Conservation (phyloP, 1,284 basidiomycete genomes). For the Kwoniella shivajii region DNA sequence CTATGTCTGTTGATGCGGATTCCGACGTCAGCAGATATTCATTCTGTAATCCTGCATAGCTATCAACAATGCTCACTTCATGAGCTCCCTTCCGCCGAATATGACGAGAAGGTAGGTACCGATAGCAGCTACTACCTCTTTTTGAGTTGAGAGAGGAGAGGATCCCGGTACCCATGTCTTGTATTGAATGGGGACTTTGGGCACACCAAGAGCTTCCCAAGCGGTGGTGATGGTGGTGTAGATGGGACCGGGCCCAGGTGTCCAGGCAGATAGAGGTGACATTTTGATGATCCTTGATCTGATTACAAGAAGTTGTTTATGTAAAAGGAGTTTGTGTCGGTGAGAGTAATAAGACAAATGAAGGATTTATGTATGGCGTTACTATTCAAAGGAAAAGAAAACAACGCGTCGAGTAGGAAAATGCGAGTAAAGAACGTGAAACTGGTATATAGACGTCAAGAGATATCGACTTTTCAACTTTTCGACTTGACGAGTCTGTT, state of each 20-base stretch:
- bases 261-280: constrained; percentile 33
- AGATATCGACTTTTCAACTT: no score
- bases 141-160: constrained; percentile 78
- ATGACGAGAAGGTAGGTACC: constrained; percentile 82
- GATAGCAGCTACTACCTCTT: constrained; percentile 70
- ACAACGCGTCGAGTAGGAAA: no score
- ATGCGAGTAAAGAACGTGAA: no score
- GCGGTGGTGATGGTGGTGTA: constrained; percentile 39
- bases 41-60: background rate
- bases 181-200: constrained; percentile 38
- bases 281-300: constrained; percentile 3
- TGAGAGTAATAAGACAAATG: background rate
- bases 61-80: constrained; percentile 63
- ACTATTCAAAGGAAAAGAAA: no score
- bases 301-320: background rate
- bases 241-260: constrained; percentile 41
- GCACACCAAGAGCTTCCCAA: constrained; percentile 36
- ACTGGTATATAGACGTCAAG: no score
- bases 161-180: constrained; percentile 47
- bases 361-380: background rate
- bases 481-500: no score
- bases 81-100: constrained; percentile 81
- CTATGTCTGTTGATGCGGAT: constrained; percentile 55
- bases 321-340: background rate
- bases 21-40: background rate